Evolutionary conservation across 1,139 yeast genomes (phyloP), one percentile per base, ranked within the genome.

Genomic region (Geotrichum europaeum): DNA sequence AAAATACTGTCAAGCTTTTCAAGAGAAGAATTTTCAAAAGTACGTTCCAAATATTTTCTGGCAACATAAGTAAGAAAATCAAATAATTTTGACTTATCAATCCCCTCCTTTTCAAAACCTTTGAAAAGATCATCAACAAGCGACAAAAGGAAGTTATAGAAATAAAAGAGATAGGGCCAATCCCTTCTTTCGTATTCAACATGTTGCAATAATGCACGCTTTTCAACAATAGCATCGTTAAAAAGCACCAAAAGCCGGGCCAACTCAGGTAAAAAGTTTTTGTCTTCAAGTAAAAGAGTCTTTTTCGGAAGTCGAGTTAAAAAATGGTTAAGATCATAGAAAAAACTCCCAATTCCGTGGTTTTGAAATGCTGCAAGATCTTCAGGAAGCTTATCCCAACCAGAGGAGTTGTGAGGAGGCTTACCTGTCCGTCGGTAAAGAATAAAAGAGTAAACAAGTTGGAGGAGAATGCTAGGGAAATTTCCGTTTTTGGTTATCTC

Each of bases 141-240:
- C 7, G 47, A n/a, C 18, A 40, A 6, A 40, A 40, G 20, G 3
- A n/a, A 7, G 47, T 40, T n/a, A 40, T 40, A 40, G 47, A 15
- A 40, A 40, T 40, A 18, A 40, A 40, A 40, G 18, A 40, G 22
- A 40, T 40, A 40, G 1, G 47, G 47, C 79, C 94, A 92, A 59
- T 87, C 91, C 18, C 89, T 89, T 53, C 85, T 85, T 70, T 94
- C 99, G 70, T 88, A 94, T 70, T 92, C 97, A 18, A 94, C 90
- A 72, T 94, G 99, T 62, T 83, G 84, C 13, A 81, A 79, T 13
- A 84, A 82, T 68, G 89, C 96, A 64, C 98, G 79, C 65, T 79
- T 81, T 69, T 89, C 76, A 0, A 88, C 86, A 0, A 95, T 88
- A 58, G 84, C 80, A 2, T 96, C 95, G 72, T 92, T 96, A 69